Base-by-base conservation (phyloP, 2,329 filamentous ascomycete genomes). In the Hymenoscyphus scutula region DNA sequence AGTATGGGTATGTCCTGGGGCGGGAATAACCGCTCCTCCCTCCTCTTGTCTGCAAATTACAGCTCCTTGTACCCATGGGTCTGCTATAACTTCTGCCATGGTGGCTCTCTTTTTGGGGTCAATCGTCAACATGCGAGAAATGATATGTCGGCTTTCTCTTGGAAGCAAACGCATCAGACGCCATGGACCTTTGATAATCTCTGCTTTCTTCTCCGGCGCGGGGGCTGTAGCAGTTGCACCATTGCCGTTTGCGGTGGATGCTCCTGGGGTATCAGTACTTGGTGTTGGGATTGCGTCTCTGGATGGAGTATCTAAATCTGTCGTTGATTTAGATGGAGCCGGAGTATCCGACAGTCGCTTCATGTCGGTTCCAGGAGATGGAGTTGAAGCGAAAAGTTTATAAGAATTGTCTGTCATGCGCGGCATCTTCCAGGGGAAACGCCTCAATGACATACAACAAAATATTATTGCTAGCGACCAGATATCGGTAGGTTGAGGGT, bases 391-490 rank as follows among this genome's bases (percentile, higher is more conserved):
- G 74, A 99, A 99, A 1, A 99, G 84, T 72, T 94, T 93, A 78
- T 91, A 99, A 0, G 92, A 97, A 75, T 96, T 98, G 75, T 99
- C 95, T 3, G 91, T 91, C 74, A 92, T 80, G 48, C 93, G 87
- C 4, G 95, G 95, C 38, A 96, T 88, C 78, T 99, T 99, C 95
- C 95, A 99, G 0, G 95, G 95, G 73, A 99, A 99, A 38, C 95
- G 83, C 25, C 95, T 85, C 51, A 99, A 81, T 5, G 92, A 95
- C 95, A 99, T 99, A 80, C 95, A 99, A 77, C 95, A 98, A 78
- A 94, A 99, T 61, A 99, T 98, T 70, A 99, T 99, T 19, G 94
- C 95, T 64, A 99, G 81, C 11, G 95, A 99, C 95, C 95, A 99
- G 64, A 99, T 92, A 77, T 99, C 95, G 1, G 94, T 91, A 6